phyloP scores from a whole-genome alignment of 306 rosid genomes.

The Cicer pinnatifidum region DNA sequence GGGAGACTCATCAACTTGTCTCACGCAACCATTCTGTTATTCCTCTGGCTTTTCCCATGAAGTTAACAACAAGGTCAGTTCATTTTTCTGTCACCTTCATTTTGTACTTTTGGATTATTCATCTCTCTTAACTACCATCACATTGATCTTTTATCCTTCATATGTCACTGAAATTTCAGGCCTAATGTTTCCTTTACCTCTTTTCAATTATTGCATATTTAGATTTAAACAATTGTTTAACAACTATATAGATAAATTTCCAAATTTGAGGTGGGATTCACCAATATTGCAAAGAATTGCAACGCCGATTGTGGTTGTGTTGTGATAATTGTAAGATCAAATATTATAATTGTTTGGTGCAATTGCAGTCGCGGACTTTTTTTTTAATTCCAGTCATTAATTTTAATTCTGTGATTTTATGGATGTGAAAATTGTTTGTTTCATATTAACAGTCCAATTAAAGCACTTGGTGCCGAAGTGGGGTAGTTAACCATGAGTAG shows the following conservation, averaged over 20 bases:
- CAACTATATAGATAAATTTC: neutral
- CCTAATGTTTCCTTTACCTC: neutral
- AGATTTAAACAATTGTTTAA: neutral
- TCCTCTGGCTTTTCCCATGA: constrained; percentile 61
- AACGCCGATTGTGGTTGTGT: neutral
- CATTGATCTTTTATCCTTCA: neutral
- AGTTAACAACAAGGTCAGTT: constrained; percentile 60
- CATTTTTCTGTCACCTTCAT: constrained; percentile 3
- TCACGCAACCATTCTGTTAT: constrained; percentile 74
- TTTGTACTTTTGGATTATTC: constrained; percentile 17
- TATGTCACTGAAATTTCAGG: neutral
- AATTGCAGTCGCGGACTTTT: too few species aligned
- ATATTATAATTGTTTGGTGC: too few species aligned
- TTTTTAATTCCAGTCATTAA: too few species aligned
- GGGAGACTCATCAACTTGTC: constrained; percentile 70
- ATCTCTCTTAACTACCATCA: neutral
- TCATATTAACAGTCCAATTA: constrained; percentile 56
- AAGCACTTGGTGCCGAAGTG: constrained; percentile 60
- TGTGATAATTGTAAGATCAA: neutral
- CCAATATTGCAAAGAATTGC: neutral
- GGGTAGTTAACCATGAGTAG: too few species aligned
- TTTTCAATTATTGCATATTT: neutral
- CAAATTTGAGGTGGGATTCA: neutral
- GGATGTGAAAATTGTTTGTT: constrained; percentile 29
- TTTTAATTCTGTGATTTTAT: neutral